A percentile compares a stretch with the other conserved stretches of the same genome.
These are phyloP conservation scores for Neofusicoccum umdonicola DNA, from an alignment of 2,329 filamentous ascomycete genomes.

Conservation along the genomic window DNA sequence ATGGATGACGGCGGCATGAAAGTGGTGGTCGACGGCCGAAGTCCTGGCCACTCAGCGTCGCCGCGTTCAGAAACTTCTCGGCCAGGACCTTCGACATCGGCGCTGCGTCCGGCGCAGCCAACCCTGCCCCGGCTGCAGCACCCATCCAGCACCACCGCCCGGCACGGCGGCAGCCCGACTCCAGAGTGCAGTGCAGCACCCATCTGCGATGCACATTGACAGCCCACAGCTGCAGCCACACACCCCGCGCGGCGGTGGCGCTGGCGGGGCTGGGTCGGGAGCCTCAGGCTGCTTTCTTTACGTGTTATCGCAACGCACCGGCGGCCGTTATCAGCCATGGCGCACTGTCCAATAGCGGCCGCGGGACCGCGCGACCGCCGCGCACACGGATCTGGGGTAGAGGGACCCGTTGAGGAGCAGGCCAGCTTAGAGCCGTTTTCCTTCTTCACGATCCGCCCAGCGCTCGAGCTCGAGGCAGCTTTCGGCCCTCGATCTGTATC, in stretches of 20 bases:
- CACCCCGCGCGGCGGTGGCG: not conserved
- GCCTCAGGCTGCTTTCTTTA: not conserved
- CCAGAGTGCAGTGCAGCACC: not conserved
- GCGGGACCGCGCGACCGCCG: not conserved
- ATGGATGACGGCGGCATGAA: not conserved
- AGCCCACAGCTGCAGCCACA: not conserved
- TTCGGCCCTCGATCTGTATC: slow-evolving; percentile 3
- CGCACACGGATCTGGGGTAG: not conserved
- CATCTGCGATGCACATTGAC: not conserved
- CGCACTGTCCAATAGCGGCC: not conserved
- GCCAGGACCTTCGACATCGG: not conserved
- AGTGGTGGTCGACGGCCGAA: not conserved
- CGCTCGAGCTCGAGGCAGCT: slow-evolving; percentile 3
- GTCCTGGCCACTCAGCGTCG: not conserved
- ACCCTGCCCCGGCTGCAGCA: not conserved
- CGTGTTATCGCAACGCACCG: slow-evolving; percentile 1
- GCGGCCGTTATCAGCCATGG: not conserved
- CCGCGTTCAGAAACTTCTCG: not conserved
- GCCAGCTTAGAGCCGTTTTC: not conserved
- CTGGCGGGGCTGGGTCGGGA: not conserved
- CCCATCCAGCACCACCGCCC: too few relatives aligned
- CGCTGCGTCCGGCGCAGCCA: not conserved
- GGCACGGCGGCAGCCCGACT: not conserved
- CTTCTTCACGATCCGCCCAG: not conserved
- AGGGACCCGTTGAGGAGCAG: not conserved